Percentiles rank a stretch among this genome's conserved stretches.
These are phyloP conservation scores for Aspergillus sparsus DNA, from an alignment of 495 filamentous ascomycete genomes.

Conservation along the genomic window DNA sequence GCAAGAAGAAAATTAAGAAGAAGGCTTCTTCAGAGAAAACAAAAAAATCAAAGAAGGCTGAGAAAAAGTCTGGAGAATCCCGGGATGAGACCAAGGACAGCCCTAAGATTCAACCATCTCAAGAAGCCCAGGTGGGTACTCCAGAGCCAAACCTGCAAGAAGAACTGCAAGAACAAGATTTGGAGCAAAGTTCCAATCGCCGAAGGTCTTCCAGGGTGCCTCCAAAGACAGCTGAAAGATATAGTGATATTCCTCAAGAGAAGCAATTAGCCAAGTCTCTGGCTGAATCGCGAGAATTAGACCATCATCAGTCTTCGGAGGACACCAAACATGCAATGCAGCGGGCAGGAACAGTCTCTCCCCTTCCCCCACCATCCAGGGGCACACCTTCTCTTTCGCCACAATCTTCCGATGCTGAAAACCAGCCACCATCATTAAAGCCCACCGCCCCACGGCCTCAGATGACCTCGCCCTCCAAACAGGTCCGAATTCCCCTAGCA, in stretches of 20 bases:
- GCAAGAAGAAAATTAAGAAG: constrained; percentile 40
- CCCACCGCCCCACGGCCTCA: constrained; percentile 46
- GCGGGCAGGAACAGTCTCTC: constrained; percentile 33
- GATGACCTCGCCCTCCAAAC: constrained; percentile 47
- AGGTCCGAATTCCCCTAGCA: constrained; percentile 49
- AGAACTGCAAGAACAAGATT: constrained; percentile 24
- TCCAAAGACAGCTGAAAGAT: constrained; percentile 46
- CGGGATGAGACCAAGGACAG: constrained; percentile 18
- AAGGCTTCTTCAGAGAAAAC: constrained; percentile 51
- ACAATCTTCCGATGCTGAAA: constrained; percentile 80
- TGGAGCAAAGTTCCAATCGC: constrained; percentile 24
- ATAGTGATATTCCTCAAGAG: constrained; percentile 48
- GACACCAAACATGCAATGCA: constrained; percentile 13
- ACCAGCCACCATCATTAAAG: constrained; percentile 68
- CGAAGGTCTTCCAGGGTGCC: constrained; percentile 38
- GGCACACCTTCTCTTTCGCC: constrained; percentile 62
- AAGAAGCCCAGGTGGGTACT: constrained; percentile 20
- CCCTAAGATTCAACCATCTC: neutral
- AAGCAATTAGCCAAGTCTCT: constrained; percentile 41
- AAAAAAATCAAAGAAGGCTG: constrained; percentile 31
- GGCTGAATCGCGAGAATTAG: constrained; percentile 27
- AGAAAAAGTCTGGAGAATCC: constrained; percentile 28
- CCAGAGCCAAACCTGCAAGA: constrained; percentile 33
- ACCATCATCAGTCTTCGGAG: constrained; percentile 11
- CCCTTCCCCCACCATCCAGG: constrained; percentile 32